phyloP scores from a whole-genome alignment of 176 grass and related monocot genomes.

The Avena atlantica region DNA sequence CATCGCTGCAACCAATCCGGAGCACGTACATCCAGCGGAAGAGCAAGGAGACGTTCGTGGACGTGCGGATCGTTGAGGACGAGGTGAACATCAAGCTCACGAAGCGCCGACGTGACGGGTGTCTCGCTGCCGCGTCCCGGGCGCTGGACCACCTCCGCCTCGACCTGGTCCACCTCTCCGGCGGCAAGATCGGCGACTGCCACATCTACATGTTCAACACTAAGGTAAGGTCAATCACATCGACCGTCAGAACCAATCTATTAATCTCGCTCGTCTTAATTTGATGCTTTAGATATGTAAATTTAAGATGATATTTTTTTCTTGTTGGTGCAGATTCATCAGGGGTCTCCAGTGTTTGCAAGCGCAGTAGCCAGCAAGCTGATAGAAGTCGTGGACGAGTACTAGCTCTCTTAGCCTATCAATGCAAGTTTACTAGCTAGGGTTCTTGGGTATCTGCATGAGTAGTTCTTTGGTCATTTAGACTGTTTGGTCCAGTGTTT shows the following conservation, averaged over 20 bases:
- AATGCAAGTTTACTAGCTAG: neutral
- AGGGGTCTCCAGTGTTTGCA: slow-evolving; percentile 66
- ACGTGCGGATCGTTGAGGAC: slow-evolving; percentile 93
- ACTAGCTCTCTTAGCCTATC: slow-evolving; percentile 15
- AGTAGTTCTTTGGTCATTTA: slow-evolving; percentile 1
- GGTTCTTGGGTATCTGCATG: slow-evolving; percentile 42
- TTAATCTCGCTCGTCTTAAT: neutral
- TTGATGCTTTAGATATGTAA: neutral
- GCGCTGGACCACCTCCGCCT: slow-evolving; percentile 80
- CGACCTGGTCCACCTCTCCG: slow-evolving; percentile 82
- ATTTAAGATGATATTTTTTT: neutral
- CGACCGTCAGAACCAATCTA: neutral
- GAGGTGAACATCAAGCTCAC: slow-evolving; percentile 97
- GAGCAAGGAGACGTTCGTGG: slow-evolving; percentile 86
- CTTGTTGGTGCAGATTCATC: slow-evolving; percentile 65
- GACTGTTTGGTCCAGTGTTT: neutral
- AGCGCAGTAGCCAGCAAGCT: slow-evolving; percentile 70
- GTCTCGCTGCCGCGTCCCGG: slow-evolving; percentile 63
- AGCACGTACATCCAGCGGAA: slow-evolving; percentile 87
- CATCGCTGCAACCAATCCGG: slow-evolving; percentile 50
- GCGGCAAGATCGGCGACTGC: slow-evolving; percentile 83
- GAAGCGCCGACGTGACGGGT: slow-evolving; percentile 73
- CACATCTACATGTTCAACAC: slow-evolving; percentile 99
- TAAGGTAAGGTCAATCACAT: slow-evolving; percentile 45
- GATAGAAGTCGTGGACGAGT: slow-evolving; percentile 70